Base-by-base conservation (phyloP, 176 grass and related monocot genomes). In the Neostapfia colusana region DNA sequence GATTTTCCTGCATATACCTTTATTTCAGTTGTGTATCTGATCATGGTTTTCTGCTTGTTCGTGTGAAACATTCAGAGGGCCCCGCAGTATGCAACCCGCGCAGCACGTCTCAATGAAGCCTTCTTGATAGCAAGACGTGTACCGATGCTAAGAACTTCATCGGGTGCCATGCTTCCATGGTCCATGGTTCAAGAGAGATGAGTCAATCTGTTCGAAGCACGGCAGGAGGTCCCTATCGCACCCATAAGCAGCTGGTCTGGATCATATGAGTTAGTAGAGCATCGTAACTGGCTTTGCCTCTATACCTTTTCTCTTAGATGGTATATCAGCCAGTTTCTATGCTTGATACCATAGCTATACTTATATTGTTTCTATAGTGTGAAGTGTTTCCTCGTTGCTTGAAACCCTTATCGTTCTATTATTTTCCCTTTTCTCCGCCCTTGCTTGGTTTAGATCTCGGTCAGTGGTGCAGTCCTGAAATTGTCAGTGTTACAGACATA, bases 111-210 rank as follows among this genome's bases (percentile, higher is more conserved):
- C 45, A 91, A 85, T 14, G 88, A 91, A 76, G 85, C 90, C 63
- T 93, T 93, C 83, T 75, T 84, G 25, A 68, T 87, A n/a, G 81
- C 72, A 34, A 84, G 72, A 55, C 88, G 81, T 50, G 83, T 85
- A 73, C 88, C 88, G 6, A 48, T 87, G 35, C 84, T 89, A 39
- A 87, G 88, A 79, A 80, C 86, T 63, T 64, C 73, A 42, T 60
- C 83, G 12, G 85, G 78, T 77, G 84, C 72, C 17, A 37, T 65
- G 35, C 72, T 80, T 70, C 83, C 90, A 40, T 91, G 86, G 90
- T 69, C 90, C 38, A 73, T 84, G 79, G 75, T 91, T 81, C 81
- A 81, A 75, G 81, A 87, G 23, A 84, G 83, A 89, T 87, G 77
- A 93, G 63, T 13, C 53, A 74, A 58, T 65, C 64, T 72, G 18